These are phyloP conservation scores for Voacanga thouarsii DNA, from an alignment of 257 asterid genomes.

Conservation along the genomic window DNA sequence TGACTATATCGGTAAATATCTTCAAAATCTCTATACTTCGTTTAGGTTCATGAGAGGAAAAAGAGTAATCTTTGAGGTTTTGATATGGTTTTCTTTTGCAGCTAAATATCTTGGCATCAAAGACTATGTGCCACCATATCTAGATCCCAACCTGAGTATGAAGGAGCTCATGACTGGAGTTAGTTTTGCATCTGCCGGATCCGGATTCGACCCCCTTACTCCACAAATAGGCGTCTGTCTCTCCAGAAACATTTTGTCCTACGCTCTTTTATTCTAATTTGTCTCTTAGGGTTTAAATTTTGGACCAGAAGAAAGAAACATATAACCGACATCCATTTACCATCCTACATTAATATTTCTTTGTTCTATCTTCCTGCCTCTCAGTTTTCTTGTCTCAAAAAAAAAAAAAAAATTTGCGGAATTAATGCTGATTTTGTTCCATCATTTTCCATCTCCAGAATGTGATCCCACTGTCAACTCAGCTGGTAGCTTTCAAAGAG, in stretches of 20 bases:
- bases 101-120: slow-evolving; percentile 62
- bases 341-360: neutral
- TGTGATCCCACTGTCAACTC: slow-evolving; percentile 51
- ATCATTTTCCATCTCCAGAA: slow-evolving; percentile 27
- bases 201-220: slow-evolving; percentile 86
- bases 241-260: neutral
- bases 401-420: too few relatives aligned
- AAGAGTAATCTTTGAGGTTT: neutral
- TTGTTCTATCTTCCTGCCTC: neutral
- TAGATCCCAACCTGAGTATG: slow-evolving; percentile 50
- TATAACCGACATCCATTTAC: neutral
- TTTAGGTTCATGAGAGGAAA: neutral
- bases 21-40: neutral
- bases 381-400: neutral
- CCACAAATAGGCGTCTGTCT: slow-evolving; percentile 45
- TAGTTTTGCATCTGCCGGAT: slow-evolving; percentile 86
- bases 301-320: too few relatives aligned
- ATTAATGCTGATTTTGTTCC: neutral
- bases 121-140: slow-evolving; percentile 60
- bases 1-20: slow-evolving; percentile 55
- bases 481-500: slow-evolving; percentile 49
- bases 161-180: slow-evolving; percentile 65
- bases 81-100: slow-evolving; percentile 24
- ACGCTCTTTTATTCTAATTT: neutral
- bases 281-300: too few relatives aligned